phyloP scores from a whole-genome alignment of 2,329 filamentous ascomycete genomes.

The Colletotrichum horii region DNA sequence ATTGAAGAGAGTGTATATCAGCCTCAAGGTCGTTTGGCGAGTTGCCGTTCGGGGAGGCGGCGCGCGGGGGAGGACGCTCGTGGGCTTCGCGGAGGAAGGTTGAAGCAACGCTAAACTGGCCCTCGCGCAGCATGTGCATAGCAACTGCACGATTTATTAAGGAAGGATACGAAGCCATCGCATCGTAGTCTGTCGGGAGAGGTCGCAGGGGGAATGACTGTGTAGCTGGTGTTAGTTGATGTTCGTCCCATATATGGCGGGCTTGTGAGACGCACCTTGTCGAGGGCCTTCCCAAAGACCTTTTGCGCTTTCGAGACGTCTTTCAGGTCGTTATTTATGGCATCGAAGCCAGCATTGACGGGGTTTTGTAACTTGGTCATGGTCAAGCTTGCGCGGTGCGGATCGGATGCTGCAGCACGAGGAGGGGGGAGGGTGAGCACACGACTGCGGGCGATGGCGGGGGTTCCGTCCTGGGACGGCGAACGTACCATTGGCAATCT shows the following conservation, averaged over 20 bases:
- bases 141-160: slow-evolving; percentile 93
- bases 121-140: slow-evolving; percentile 91
- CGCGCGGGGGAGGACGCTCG: slow-evolving; percentile 32
- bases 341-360: slow-evolving; percentile 80
- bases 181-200: slow-evolving; percentile 80
- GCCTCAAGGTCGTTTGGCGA: slow-evolving; percentile 25
- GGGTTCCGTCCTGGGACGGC: background rate
- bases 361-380: slow-evolving; percentile 88
- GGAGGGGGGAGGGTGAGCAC: slow-evolving; percentile 3
- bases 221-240: slow-evolving; percentile 17
- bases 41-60: slow-evolving; percentile 21
- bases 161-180: slow-evolving; percentile 73
- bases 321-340: slow-evolving; percentile 80
- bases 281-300: slow-evolving; percentile 83
- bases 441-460: slow-evolving; percentile 6
- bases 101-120: slow-evolving; percentile 86
- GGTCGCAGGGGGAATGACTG: slow-evolving; percentile 54
- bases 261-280: slow-evolving; percentile 63
- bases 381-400: slow-evolving; percentile 72
- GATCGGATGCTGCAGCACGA: slow-evolving; percentile 55
- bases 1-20: slow-evolving; percentile 64
- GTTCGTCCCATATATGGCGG: background rate
- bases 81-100: slow-evolving; percentile 80
- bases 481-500: slow-evolving; percentile 70
- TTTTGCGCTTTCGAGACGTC: slow-evolving; percentile 83